phyloP scores from a whole-genome alignment of 768 basidiomycete species.

The Grammothele lineata region DNA sequence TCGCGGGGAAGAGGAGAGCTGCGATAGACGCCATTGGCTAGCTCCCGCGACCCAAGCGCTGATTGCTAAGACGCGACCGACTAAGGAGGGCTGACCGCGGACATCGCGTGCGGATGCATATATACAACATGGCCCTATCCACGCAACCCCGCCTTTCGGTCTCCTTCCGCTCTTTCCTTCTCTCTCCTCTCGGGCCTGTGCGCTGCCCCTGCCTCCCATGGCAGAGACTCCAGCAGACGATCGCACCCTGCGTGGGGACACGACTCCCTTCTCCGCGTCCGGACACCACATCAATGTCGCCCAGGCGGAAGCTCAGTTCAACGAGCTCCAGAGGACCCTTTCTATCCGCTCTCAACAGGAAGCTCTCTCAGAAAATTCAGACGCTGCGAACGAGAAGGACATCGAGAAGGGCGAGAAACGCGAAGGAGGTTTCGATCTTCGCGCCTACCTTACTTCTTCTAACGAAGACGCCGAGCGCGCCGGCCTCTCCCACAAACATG shows the following conservation, averaged over 20 bases:
- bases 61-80: too few relatives aligned
- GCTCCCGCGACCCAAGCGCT: too few relatives aligned
- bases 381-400: slow-evolving; percentile 20
- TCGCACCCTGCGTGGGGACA: slow-evolving; percentile 22
- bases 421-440: slow-evolving; percentile 52
- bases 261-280: slow-evolving; percentile 8
- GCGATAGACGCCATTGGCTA: too few relatives aligned
- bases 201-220: slow-evolving; percentile 12
- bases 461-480: slow-evolving; percentile 63
- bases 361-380: not conserved
- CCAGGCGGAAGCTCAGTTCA: slow-evolving; percentile 49
- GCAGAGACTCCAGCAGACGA: slow-evolving; percentile 25
- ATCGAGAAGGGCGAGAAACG: slow-evolving; percentile 34
- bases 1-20: too few relatives aligned
- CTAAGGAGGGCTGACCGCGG: too few relatives aligned
- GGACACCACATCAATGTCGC: slow-evolving; percentile 47
- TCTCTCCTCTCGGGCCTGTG: not conserved
- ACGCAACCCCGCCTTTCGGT: too few relatives aligned
- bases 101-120: too few relatives aligned
- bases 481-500: slow-evolving; percentile 71
- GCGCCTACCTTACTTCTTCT: slow-evolving; percentile 61
- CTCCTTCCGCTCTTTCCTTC: not conserved
- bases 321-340: slow-evolving; percentile 43
- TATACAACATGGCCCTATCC: too few relatives aligned
- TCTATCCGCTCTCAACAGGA: slow-evolving; percentile 16